Conservation (phyloP, 176 grass and related monocot species). For the Areca catechu region DNA sequence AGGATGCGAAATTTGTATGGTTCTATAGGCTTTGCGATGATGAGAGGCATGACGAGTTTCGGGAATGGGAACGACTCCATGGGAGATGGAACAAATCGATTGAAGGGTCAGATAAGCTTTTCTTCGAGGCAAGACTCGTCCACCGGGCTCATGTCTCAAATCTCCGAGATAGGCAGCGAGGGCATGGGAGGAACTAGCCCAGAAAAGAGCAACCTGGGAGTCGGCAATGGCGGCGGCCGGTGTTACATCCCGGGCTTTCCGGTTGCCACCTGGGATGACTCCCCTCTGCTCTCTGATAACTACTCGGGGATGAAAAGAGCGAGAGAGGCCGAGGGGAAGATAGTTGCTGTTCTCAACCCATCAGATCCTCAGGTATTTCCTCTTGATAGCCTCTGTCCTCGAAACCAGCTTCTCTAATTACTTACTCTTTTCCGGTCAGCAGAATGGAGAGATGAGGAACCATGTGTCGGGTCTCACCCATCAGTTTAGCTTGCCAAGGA, state of each 20-base stretch:
- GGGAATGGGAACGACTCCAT: conserved; percentile 27
- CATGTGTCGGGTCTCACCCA: neutral
- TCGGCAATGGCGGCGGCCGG: neutral
- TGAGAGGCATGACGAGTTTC: conserved; percentile 51
- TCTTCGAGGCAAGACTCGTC: conserved; percentile 74
- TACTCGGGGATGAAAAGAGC: neutral
- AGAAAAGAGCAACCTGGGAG: conserved; percentile 15
- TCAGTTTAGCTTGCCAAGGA: conserved; percentile 6
- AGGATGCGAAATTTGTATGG: too few species aligned
- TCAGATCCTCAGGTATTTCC: conserved; percentile 5
- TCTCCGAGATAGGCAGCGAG: conserved; percentile 89
- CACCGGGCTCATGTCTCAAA: conserved; percentile 70
- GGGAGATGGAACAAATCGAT: conserved; percentile 26
- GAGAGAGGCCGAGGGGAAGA: neutral
- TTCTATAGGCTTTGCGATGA: conserved; percentile 63
- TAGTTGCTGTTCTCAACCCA: neutral
- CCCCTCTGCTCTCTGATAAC: conserved; percentile 4
- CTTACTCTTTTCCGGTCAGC: neutral
- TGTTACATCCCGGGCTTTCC: neutral
- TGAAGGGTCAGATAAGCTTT: conserved; percentile 81
- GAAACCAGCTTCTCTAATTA: neutral
- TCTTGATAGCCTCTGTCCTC: neutral
- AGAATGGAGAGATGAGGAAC: neutral
- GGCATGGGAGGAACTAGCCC: conserved; percentile 71
- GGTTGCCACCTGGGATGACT: neutral